A percentile compares a stretch with the other conserved stretches of the same genome.
Conservation (phyloP, 140 eudicot species). For the Anethum foeniculum region DNA sequence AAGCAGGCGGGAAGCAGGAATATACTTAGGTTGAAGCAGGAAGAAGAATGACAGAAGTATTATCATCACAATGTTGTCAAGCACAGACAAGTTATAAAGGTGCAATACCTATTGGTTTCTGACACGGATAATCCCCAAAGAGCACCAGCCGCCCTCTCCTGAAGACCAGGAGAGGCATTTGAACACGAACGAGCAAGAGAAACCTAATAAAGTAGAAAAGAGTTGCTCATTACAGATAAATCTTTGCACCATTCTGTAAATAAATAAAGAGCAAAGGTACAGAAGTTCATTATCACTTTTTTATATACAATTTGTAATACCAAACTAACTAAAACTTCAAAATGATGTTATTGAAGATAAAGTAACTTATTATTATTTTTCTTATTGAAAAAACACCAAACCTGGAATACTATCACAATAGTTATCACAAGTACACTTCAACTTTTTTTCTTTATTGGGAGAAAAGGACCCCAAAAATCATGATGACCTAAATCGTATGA, state of each 20-base stretch:
- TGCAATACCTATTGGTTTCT: conserved; percentile 84
- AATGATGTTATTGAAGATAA: background rate
- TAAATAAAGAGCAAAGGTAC: background rate
- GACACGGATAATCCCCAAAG: conserved; percentile 97
- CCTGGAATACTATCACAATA: background rate
- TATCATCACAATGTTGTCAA: background rate
- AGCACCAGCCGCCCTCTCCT: conserved; percentile 99
- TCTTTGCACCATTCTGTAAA: background rate
- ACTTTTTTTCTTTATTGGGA: background rate
- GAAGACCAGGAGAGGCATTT: conserved; percentile 87
- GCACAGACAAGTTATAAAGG: background rate
- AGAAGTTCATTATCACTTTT: background rate
- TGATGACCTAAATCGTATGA: background rate
- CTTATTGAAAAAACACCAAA: background rate
- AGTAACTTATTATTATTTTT: background rate
- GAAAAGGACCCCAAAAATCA: background rate
- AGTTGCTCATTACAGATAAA: background rate
- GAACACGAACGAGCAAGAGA: conserved; percentile 86
- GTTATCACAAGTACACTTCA: background rate
- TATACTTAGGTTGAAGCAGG: background rate
- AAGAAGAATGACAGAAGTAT: background rate
- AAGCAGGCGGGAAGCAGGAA: background rate
- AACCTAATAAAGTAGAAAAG: conserved; percentile 41
- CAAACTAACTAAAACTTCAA: background rate
- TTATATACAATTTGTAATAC: background rate